phyloP scores from a whole-genome alignment of 2,329 filamentous ascomycete species.

The Coniochaeta sp. region DNA sequence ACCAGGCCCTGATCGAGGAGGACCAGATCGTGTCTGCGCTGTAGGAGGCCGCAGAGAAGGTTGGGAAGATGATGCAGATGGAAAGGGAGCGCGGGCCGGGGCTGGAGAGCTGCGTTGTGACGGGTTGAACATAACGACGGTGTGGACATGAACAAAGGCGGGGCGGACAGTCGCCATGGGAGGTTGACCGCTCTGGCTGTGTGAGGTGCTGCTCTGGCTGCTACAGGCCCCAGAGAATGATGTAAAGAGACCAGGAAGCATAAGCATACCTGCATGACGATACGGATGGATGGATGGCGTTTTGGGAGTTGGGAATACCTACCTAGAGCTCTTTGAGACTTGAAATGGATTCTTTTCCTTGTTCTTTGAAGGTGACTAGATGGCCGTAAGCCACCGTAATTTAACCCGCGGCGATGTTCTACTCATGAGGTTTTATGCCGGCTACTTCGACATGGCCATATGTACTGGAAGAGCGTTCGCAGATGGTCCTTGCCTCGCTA shows the following conservation, averaged over 20 bases:
- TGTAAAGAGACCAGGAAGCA: no score
- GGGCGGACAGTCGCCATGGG: no score
- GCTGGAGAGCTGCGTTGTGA: not conserved
- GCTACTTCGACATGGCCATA: no score
- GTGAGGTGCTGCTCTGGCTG: not conserved
- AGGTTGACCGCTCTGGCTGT: no score
- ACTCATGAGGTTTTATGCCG: no score
- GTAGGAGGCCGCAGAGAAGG: not conserved
- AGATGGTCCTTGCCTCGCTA: no score
- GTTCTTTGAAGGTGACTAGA: not conserved
- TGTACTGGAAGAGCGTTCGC: no score
- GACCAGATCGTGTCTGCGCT: slow-evolving; percentile 58
- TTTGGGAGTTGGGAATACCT: not conserved
- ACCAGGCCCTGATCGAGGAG: slow-evolving; percentile 65
- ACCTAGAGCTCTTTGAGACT: not conserved
- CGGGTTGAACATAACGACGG: no score
- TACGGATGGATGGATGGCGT: not conserved
- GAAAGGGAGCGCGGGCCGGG: not conserved
- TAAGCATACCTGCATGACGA: not conserved
- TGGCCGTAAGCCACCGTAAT: no score
- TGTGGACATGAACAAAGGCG: no score
- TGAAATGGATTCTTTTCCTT: not conserved
- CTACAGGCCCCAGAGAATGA: not conserved
- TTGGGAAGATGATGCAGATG: not conserved
- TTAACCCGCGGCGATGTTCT: not conserved